phyloP scores from a whole-genome alignment of 352 stramenopile species.

The Phytophthora lateralis region DNA sequence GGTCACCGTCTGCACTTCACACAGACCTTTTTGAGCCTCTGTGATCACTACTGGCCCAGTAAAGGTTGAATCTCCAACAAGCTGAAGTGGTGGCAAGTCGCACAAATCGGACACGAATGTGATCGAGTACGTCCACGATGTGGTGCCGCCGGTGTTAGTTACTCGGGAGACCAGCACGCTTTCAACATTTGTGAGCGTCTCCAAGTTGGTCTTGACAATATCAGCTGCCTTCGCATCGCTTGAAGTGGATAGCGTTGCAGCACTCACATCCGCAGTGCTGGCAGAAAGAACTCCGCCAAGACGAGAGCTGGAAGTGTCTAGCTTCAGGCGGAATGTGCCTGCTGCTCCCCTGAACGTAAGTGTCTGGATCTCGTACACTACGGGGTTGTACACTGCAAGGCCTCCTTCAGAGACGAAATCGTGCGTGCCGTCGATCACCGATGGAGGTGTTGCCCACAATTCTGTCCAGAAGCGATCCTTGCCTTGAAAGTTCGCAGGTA shows the following conservation, averaged over 20 bases:
- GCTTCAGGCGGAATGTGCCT: conserved; percentile 70
- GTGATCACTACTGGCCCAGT: conserved; percentile 50
- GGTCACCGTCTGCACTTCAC: conserved; percentile 95
- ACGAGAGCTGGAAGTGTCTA: conserved; percentile 74
- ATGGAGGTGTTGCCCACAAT: conserved; percentile 85
- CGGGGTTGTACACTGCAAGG: conserved; percentile 90
- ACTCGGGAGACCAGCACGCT: conserved; percentile 81
- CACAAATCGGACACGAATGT: conserved; percentile 91
- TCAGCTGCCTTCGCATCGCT: conserved; percentile 64
- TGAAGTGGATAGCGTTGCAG: conserved; percentile 39
- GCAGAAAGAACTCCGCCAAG: conserved; percentile 52
- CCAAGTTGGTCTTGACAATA: conserved; percentile 82
- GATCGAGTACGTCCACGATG: conserved; percentile 76
- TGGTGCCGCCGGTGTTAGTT: conserved; percentile 18
- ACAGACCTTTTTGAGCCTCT: conserved; percentile 84
- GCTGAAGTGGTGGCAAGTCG: conserved; percentile 69
- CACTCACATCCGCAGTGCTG: conserved; percentile 52
- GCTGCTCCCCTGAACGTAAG: conserved; percentile 69
- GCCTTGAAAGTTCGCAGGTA: conserved; percentile 84
- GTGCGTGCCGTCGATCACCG: conserved; percentile 89
- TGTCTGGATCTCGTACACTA: conserved; percentile 91
- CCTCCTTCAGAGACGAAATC: conserved; percentile 92
- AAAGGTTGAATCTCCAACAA: conserved; percentile 56
- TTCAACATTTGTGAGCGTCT: conserved; percentile 82
- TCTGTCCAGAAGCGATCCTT: conserved; percentile 96